phyloP scores from a whole-genome alignment of 2,329 filamentous ascomycete genomes.

The Clarireedia homoeocarpa region DNA sequence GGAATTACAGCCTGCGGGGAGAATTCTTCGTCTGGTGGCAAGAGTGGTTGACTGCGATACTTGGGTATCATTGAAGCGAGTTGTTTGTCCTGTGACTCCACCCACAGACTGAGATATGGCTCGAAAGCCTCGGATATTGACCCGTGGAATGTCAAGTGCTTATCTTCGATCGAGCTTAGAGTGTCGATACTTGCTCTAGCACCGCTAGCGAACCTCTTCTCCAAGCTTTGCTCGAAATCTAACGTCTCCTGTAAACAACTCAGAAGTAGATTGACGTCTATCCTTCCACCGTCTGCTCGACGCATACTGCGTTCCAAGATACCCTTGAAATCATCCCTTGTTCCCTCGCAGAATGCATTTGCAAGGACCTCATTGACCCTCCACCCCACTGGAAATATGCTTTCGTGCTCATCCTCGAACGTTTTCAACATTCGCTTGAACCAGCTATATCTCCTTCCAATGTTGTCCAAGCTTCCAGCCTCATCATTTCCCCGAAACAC shows the following conservation, averaged over 20 bases:
- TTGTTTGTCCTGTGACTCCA: conserved; percentile 90
- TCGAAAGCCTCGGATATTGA: conserved; percentile 95
- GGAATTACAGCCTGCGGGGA: conserved; percentile 80
- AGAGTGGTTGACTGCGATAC: conserved; percentile 75
- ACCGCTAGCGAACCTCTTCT: conserved; percentile 71
- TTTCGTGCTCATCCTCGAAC: conserved; percentile 86
- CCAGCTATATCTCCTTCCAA: conserved; percentile 90
- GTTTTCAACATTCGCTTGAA: conserved; percentile 93
- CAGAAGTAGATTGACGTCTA: conserved; percentile 84
- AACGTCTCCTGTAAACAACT: conserved; percentile 91
- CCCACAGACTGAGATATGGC: conserved; percentile 93
- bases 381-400: conserved; percentile 83
- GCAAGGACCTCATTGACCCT: conserved; percentile 83
- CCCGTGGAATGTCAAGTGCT: conserved; percentile 72
- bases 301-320: conserved; percentile 86
- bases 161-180: conserved; percentile 69
- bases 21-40: conserved; percentile 84
- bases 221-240: conserved; percentile 89
- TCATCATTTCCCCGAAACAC: conserved; percentile 96
- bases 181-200: conserved; percentile 81
- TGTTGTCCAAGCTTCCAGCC: conserved; percentile 93
- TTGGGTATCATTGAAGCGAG: conserved; percentile 76
- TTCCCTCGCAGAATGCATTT: conserved; percentile 91
- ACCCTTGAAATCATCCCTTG: conserved; percentile 87
- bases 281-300: conserved; percentile 63